Base-by-base conservation (phyloP, 768 basidiomycete species). In the Collybia sordida region DNA sequence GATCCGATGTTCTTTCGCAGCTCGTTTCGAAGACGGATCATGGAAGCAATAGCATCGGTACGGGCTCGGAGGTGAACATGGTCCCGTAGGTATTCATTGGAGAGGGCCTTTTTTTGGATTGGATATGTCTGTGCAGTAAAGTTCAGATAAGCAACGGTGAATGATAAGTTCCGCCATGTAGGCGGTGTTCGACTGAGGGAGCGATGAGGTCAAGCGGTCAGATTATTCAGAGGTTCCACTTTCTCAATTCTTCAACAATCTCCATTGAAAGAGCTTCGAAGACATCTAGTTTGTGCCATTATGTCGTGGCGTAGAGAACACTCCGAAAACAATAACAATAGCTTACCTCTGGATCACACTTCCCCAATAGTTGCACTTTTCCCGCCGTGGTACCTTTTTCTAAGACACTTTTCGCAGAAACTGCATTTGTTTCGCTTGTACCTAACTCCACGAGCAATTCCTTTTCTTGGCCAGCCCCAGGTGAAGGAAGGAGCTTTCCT, bases 21-120 rank as follows among this genome's bases (percentile, higher is more conserved):
- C 0, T 62, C 62, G 56, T 86, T 78, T 18, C 95, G 77, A 0
- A 94, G 69, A 28, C 93, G 79, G 35, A 97, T 72, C 75, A 93
- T 84, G 24, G 89, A 78, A 1, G 83, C 85, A 22, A 83, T 82
- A 0, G 74, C 71, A 24, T 82, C 75, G 7, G 91, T 94, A 11
- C 96, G 81, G 6, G 88, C 78, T 8, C 97, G 85, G n/a, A 99
- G 67, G 71, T 98, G 94, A 3, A 83, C 82, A 60, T 95, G 78
- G 51, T 94, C 89, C 6, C 96, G 81, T 24, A 97, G 77, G 59
- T 91, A 88, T 53, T 93, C 88, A 1, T 78, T 67, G 2, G 90
- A 82, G 9, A 93, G 77, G 23, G 83, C 67, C 66, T 98, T 85
- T 65, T 97, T 98, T 67, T 95, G 95, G 45, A 97, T 93, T 0